phyloP scores from a whole-genome alignment of 192 early-diverging fungal species.

The Spizellomyces punctatus region DNA sequence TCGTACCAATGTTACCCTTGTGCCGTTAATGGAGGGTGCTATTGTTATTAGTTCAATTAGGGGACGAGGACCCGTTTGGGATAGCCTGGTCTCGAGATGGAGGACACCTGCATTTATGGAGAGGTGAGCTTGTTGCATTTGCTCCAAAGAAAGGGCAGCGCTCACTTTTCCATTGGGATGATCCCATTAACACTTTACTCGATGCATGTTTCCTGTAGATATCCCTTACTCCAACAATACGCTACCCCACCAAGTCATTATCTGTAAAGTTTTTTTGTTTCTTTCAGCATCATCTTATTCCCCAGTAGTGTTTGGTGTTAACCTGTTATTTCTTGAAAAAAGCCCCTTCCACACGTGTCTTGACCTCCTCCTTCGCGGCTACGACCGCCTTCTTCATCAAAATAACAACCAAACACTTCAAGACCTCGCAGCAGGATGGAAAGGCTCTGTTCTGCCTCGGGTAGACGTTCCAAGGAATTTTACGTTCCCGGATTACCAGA shows the following conservation, averaged over 20 bases:
- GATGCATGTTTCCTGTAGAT: no score
- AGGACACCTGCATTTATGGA: not conserved
- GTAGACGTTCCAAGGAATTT: not conserved
- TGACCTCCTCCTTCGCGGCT: constrained; percentile 22
- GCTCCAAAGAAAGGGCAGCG: no score
- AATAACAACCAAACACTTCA: not conserved
- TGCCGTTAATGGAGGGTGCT: not conserved
- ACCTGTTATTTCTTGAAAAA: no score
- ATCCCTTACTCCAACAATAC: no score
- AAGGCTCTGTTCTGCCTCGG: not conserved
- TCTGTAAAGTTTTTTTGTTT: no score
- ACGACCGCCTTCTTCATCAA: not conserved
- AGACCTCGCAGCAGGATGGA: not conserved
- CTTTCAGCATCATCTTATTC: no score
- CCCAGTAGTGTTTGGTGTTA: no score
- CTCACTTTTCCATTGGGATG: no score
- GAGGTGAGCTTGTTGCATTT: not conserved
- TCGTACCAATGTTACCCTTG: not conserved
- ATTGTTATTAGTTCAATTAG: not conserved
- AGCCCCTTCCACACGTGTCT: constrained; percentile 11
- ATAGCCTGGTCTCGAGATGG: constrained; percentile 9
- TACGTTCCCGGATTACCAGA: not conserved
- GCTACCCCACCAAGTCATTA: no score
- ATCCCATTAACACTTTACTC: no score
- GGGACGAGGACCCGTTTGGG: constrained; percentile 18